phyloP scores from a whole-genome alignment of 2,329 filamentous ascomycete species.

The Fusarium longipes region DNA sequence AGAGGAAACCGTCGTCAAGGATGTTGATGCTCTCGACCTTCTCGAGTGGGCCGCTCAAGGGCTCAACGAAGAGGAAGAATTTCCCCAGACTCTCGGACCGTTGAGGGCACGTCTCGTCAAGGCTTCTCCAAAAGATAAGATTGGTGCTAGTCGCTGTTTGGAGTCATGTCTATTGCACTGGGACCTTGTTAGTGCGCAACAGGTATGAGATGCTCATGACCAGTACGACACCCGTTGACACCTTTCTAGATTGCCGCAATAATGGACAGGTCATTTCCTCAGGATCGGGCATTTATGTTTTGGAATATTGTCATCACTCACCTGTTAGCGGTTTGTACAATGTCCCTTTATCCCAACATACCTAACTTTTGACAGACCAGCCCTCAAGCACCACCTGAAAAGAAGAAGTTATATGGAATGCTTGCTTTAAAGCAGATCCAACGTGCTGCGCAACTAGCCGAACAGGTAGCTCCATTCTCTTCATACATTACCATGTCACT shows the following conservation, averaged over 20 bases:
- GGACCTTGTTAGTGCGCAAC: constrained; percentile 68
- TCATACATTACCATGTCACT: background rate
- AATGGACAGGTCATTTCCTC: constrained; percentile 62
- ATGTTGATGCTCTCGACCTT: constrained; percentile 64
- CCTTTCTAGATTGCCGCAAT: constrained; percentile 61
- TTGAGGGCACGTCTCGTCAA: constrained; percentile 65
- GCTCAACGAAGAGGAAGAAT: constrained; percentile 54
- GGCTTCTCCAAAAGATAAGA: constrained; percentile 61
- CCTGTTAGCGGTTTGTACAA: constrained; percentile 61
- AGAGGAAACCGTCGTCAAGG: constrained; percentile 59
- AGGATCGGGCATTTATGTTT: constrained; percentile 62
- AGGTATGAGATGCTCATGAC: constrained; percentile 52
- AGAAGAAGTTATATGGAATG: constrained; percentile 63
- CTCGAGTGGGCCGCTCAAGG: constrained; percentile 65
- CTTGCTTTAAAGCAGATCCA: constrained; percentile 64
- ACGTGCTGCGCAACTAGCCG: constrained; percentile 59
- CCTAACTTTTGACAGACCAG: constrained; percentile 54
- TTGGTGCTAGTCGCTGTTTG: constrained; percentile 57
- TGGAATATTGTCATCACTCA: constrained; percentile 67
- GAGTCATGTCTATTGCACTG: constrained; percentile 65
- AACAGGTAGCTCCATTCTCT: constrained; percentile 53
- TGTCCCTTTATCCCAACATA: background rate
- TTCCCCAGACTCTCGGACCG: constrained; percentile 60
- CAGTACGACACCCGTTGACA: constrained; percentile 9
- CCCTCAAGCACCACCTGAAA: constrained; percentile 59